Evolutionary conservation across 2,329 filamentous ascomycete species (phyloP).

Genomic region (Colletotrichum melonis): DNA sequence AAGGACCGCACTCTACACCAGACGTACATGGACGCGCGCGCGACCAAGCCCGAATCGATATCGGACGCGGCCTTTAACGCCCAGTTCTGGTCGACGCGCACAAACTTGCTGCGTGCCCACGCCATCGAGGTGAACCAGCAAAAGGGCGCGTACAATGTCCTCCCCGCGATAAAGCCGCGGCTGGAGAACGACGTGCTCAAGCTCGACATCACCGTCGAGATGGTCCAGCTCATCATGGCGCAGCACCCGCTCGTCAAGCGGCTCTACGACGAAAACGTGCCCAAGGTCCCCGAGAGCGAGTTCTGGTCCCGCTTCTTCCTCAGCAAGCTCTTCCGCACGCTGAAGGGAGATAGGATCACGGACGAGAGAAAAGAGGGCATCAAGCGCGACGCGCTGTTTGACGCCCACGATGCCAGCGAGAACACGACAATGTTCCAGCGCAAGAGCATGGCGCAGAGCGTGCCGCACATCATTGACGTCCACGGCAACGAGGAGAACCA

Average conservation of each 20-base stretch:
- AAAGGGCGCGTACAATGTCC: conserved; percentile 91
- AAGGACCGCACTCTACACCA: conserved; percentile 80
- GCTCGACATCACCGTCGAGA: conserved; percentile 88
- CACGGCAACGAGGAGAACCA: conserved; percentile 96
- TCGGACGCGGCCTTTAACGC: conserved; percentile 84
- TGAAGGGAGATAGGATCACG: conserved; percentile 88
- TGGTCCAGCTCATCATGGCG: conserved; percentile 91
- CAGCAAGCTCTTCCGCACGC: conserved; percentile 87
- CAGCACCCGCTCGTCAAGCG: conserved; percentile 92
- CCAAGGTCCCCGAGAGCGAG: conserved; percentile 79
- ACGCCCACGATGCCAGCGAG: conserved; percentile 84
- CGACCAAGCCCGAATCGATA: conserved; percentile 86
- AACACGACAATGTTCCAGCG: conserved; percentile 66
- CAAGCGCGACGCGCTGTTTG: conserved; percentile 76
- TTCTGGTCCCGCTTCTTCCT: conserved; percentile 98
- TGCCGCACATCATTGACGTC: conserved; percentile 91
- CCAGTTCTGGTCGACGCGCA: conserved; percentile 94
- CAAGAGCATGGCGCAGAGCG: conserved; percentile 69
- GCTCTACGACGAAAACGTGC: conserved; percentile 94
- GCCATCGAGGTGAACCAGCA: conserved; percentile 90
- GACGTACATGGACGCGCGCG: conserved; percentile 87
- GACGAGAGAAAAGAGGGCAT: conserved; percentile 74
- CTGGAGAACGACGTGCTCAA: conserved; percentile 80
- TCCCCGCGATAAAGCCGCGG: conserved; percentile 87
- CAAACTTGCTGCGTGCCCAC: conserved; percentile 87